Evolutionary conservation across 345 rosid species (phyloP), one percentile per base, ranked within the genome.

Genomic region (Raphanus sativus): DNA sequence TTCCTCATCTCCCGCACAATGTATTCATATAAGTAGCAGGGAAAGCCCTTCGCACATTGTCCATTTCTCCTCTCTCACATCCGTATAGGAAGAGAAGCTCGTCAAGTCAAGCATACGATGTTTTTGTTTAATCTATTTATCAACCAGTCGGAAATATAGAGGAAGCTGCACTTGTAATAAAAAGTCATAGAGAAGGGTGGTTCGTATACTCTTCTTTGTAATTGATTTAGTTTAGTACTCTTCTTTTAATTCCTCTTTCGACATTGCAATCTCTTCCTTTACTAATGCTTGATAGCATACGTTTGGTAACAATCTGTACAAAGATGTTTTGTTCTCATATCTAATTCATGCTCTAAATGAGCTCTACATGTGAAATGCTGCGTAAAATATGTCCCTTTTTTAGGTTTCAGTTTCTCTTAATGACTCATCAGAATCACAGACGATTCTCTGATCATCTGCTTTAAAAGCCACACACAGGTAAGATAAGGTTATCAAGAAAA

Each of bases 1-100:
- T 73, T 79, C 69, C 26, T 52, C 70, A 74, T 62, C 28, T 45
- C 60, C 24, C 66, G 8, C 24, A 50, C n/a, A 48, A 16, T 24
- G 11, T n/a, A 55, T 33, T 67, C 73, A 78, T 67, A 66, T 65
- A 59, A 64, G 55, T 61, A 59, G 33, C 76, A 48, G 32, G 59
- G 8, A 28, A 30, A 73, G 54, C 50, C 32, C 73, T 73, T 58
- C 21, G 40, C 73, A 77, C 54, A 65, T 65, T 58, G 30, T 28
- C 30, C 30, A 28, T 28, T 4, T 28, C 25, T 56, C 48, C 12
- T 56, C 61, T 70, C 67, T 70, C 71, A 30, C 70, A 15, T 5
- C 6, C 28, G 25, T 69, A 11, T 11, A 36, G n/a, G 38, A 62
- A 63, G 45, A 28, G 28, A 63, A 28, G 71, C 80, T 63, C 15